phyloP scores from a whole-genome alignment of 192 early-diverging fungal species.

The Coemansia sp. region DNA sequence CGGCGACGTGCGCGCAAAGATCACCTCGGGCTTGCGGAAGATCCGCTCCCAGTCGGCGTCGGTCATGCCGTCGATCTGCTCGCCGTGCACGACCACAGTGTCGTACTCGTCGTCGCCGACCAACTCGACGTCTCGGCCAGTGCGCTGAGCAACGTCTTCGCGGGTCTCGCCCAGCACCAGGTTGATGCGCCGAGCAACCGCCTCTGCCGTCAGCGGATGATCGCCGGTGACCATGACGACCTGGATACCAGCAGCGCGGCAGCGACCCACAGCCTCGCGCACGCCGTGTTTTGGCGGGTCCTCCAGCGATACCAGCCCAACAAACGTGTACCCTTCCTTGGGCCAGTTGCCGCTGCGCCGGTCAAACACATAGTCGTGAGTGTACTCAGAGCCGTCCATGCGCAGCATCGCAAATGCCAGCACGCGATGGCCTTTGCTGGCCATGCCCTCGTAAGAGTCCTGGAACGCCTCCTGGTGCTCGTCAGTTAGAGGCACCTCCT shows the following conservation, averaged over 20 bases:
- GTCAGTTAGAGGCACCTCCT: conserved; percentile 64
- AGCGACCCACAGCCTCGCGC: conserved; percentile 94
- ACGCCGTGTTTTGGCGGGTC: conserved; percentile 98
- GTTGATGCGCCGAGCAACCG: conserved; percentile 96
- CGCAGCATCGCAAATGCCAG: conserved; percentile 87
- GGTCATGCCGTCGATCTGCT: conserved; percentile 76
- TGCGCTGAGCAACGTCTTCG: conserved; percentile 71
- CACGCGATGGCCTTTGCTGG: conserved; percentile 89
- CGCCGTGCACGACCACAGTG: conserved; percentile 93
- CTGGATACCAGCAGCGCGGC: conserved; percentile 89
- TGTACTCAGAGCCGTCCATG: conserved; percentile 69
- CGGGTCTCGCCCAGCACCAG: conserved; percentile 89
- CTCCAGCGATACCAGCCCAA: conserved; percentile 88
- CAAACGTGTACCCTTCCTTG: conserved; percentile 64
- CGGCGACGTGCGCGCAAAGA: conserved; percentile 95
- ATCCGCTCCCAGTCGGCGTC: conserved; percentile 91
- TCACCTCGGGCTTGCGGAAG: conserved; percentile 93
- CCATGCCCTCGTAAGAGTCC: conserved; percentile 86
- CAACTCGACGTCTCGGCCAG: conserved; percentile 59
- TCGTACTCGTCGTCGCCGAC: conserved; percentile 81
- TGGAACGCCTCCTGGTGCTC: conserved; percentile 69
- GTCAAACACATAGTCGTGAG: conserved; percentile 73
- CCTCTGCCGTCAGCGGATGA: conserved; percentile 93
- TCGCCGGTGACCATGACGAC: conserved; percentile 99
- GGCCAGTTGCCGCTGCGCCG: conserved; percentile 62